Conservation (phyloP, 1,139 yeast genomes). For the Nematodospora anomalae region DNA sequence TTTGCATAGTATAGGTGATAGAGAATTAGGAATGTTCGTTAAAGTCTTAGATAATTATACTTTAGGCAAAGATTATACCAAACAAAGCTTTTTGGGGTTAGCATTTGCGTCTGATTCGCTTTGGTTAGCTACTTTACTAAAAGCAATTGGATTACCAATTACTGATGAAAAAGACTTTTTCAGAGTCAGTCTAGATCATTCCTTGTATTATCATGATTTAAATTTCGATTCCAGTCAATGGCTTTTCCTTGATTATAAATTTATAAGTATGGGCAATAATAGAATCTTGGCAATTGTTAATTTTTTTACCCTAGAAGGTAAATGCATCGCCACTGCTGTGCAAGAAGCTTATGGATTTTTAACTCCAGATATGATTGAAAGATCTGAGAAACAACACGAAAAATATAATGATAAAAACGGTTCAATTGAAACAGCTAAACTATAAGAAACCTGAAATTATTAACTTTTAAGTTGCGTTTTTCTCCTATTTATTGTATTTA, state of each 20-base stretch:
- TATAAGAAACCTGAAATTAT: too few relatives aligned
- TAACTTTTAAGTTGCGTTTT: too few relatives aligned
- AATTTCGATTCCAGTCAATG: slow-evolving; percentile 40
- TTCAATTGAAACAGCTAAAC: slow-evolving; percentile 11
- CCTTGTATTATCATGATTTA: slow-evolving; percentile 38
- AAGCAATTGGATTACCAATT: slow-evolving; percentile 30
- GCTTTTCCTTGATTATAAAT: slow-evolving; percentile 40
- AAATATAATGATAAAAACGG: slow-evolving; percentile 3
- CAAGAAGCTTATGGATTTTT: slow-evolving; percentile 42
- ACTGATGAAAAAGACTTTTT: slow-evolving; percentile 24
- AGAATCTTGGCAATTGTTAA: slow-evolving; percentile 31
- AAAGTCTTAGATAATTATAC: slow-evolving; percentile 31
- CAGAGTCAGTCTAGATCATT: slow-evolving; percentile 45
- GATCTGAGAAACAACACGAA: slow-evolving; percentile 16
- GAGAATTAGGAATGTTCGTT: slow-evolving; percentile 36
- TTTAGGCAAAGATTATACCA: slow-evolving; percentile 26
- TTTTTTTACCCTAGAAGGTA: slow-evolving; percentile 31
- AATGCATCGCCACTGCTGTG: slow-evolving; percentile 30
- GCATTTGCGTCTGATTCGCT: slow-evolving; percentile 23
- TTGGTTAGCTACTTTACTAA: slow-evolving; percentile 25
- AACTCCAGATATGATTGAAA: slow-evolving; percentile 24
- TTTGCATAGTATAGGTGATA: slow-evolving; percentile 24
- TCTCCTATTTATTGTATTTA: neutral
- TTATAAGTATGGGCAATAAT: slow-evolving; percentile 35
- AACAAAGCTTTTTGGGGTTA: slow-evolving; percentile 15